phyloP scores from a whole-genome alignment of 2,329 filamentous ascomycete species.

The Macrophomina phaseolina region DNA sequence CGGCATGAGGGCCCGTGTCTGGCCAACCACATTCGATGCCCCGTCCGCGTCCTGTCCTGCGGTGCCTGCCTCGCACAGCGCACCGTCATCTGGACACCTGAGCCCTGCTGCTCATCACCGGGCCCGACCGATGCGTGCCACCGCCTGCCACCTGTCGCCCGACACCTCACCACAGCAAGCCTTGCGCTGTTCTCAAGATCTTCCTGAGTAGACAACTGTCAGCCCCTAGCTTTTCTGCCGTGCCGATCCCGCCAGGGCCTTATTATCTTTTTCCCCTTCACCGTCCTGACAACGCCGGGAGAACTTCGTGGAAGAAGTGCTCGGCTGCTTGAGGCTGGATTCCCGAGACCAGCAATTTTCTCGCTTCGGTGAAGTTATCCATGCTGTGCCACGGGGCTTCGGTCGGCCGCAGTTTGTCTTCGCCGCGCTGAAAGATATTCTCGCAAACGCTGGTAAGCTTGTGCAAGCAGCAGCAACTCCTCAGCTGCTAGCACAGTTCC shows the following conservation, averaged over 20 bases:
- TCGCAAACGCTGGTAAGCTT: background rate
- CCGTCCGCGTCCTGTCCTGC: slow-evolving; percentile 2
- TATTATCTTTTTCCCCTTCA: background rate
- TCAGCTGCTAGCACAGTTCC: background rate
- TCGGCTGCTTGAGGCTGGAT: background rate
- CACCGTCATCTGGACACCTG: slow-evolving; percentile 18
- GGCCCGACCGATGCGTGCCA: slow-evolving; percentile 7
- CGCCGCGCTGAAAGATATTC: background rate
- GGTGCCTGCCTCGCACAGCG: slow-evolving; percentile 3
- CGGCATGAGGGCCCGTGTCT: background rate
- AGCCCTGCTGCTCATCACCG: background rate
- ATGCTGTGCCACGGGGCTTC: background rate
- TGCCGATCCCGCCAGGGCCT: background rate
- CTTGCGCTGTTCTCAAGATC: background rate
- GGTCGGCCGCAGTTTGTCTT: background rate
- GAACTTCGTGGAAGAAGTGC: too few species aligned
- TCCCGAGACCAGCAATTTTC: background rate
- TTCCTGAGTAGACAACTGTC: slow-evolving; percentile 5
- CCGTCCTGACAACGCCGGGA: background rate
- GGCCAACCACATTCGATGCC: slow-evolving; percentile 11
- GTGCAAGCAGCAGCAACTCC: background rate
- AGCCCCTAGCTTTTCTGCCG: background rate
- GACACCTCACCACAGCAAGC: slow-evolving; percentile 21
- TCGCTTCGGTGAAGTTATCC: background rate
- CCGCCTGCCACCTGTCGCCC: slow-evolving; percentile 1